Base-by-base conservation (phyloP, 2,329 filamentous ascomycete species). In the Fusarium fracticaudum region DNA sequence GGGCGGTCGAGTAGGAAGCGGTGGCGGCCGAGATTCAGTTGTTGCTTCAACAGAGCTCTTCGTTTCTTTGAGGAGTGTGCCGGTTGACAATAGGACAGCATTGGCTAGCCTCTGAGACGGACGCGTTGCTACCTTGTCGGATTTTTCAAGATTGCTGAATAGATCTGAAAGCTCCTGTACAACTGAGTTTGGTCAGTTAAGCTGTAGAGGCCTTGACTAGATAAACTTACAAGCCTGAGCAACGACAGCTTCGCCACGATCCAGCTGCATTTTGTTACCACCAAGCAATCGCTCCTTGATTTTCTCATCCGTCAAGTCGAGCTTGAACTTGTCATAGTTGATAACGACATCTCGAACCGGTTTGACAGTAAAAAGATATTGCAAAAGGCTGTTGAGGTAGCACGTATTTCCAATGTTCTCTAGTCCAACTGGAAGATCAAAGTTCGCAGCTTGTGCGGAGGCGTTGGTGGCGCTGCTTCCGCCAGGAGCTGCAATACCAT, bases 371-470 rank as follows among this genome's bases (percentile, higher is more conserved):
- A 97, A 98, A 75, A 98, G 93, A 80, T 97, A 98, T 78, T 99
- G 96, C 15, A 99, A 87, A 55, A 99, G 89, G 83, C 96, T 98
- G 85, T 99, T 99, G 62, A 99, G 87, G 79, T 99, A 99, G 81
- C 96, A 99, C 0, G 97, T 99, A 79, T 99, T 99, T 67, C 96
- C 95, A 65, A 98, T 97, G 77, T 98, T 99, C 72, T 91, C 89
- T 11, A 98, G 87, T 1, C 96, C 96, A 29, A 97, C 93, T 1
- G 96, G 96, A 81, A 94, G 91, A 37, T 89, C 86, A 53, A 83
- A 77, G 63, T 85, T 78, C 20, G 79, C 78, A 7, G 77, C 63
- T 44, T 60, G 71, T 22, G 48, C 43, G 24, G 48, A 50, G 29
- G 17, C 47, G 43, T 60, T 44, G 8, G 37, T 14, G 31, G 11